Conservation (phyloP, 805 yeast species). For the Limtongia smithiae region DNA sequence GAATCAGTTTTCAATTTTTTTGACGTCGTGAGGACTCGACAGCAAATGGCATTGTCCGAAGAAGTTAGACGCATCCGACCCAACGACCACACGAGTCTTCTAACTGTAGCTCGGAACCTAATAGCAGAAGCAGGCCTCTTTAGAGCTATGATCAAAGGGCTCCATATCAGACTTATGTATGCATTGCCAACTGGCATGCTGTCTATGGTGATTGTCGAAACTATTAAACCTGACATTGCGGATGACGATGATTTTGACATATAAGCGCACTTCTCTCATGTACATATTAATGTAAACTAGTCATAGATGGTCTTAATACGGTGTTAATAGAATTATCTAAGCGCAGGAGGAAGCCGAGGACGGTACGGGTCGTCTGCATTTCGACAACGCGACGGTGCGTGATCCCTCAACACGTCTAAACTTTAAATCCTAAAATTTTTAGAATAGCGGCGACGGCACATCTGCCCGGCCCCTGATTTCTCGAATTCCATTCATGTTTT, state of each 20-base stretch:
- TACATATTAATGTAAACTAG: too few species aligned
- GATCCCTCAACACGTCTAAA: too few species aligned
- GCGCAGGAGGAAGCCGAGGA: too few species aligned
- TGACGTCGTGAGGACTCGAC: constrained; percentile 45
- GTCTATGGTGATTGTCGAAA: constrained; percentile 43
- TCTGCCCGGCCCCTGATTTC: too few species aligned
- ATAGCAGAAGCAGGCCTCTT: constrained; percentile 39
- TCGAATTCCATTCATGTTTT: too few species aligned
- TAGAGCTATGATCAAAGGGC: constrained; percentile 39
- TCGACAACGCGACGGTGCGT: too few species aligned
- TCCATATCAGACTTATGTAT: constrained; percentile 39
- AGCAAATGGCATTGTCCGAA: constrained; percentile 43
- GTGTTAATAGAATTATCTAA: too few species aligned
- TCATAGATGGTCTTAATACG: too few species aligned
- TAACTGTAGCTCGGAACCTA: constrained; percentile 37
- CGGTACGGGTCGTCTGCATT: too few species aligned
- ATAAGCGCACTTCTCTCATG: too few species aligned
- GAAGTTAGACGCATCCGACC: constrained; percentile 41
- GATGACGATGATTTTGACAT: constrained; percentile 11
- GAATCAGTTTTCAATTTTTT: constrained; percentile 40
- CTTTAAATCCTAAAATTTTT: too few species aligned
- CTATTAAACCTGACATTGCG: constrained; percentile 38
- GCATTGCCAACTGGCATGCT: constrained; percentile 42
- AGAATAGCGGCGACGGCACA: too few species aligned
- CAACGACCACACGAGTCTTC: constrained; percentile 37